Percentiles rank a stretch among this genome's conserved stretches.
Evolutionary conservation across 2,329 filamentous ascomycete genomes (phyloP).

Genomic region (Fusarium siculi): DNA sequence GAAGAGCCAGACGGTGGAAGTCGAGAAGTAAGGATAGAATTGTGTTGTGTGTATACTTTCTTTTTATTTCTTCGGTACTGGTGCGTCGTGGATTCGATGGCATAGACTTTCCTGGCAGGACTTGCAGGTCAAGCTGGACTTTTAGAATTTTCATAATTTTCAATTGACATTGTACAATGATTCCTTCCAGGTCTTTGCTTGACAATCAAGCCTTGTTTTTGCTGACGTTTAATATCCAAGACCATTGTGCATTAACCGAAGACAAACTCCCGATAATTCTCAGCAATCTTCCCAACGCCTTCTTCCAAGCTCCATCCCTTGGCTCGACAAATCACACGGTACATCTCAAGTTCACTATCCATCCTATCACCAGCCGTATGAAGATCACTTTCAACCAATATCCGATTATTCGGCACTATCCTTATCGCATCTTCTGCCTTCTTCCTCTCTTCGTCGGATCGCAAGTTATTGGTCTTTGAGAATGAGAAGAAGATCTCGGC

Average conservation of each 20-base stretch:
- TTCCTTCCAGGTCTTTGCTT: rapidly evolving
- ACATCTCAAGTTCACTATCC: slow-evolving; percentile 79
- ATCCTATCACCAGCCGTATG: slow-evolving; percentile 82
- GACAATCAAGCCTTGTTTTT: background rate
- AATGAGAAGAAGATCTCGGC: slow-evolving; percentile 87
- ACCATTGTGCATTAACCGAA: slow-evolving; percentile 59
- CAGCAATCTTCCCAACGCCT: slow-evolving; percentile 72
- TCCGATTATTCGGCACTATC: slow-evolving; percentile 76
- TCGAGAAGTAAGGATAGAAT: background rate
- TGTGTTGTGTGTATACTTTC: too few species aligned
- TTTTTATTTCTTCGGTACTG: rapidly evolving
- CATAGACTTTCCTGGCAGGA: background rate
- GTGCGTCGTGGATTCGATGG: background rate
- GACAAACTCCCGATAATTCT: slow-evolving; percentile 81
- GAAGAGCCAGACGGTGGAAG: background rate
- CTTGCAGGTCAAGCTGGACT: background rate
- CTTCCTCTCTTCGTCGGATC: slow-evolving; percentile 56
- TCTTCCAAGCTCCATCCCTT: slow-evolving; percentile 79
- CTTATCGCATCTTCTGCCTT: slow-evolving; percentile 72
- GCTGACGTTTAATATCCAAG: rapidly evolving
- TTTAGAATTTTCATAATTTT: background rate
- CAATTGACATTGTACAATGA: rapidly evolving
- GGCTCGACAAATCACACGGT: slow-evolving; percentile 75
- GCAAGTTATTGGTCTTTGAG: slow-evolving; percentile 80
- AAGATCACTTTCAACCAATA: slow-evolving; percentile 88